Base-by-base conservation (phyloP, 306 rosid species). In the Rosa rugosa region DNA sequence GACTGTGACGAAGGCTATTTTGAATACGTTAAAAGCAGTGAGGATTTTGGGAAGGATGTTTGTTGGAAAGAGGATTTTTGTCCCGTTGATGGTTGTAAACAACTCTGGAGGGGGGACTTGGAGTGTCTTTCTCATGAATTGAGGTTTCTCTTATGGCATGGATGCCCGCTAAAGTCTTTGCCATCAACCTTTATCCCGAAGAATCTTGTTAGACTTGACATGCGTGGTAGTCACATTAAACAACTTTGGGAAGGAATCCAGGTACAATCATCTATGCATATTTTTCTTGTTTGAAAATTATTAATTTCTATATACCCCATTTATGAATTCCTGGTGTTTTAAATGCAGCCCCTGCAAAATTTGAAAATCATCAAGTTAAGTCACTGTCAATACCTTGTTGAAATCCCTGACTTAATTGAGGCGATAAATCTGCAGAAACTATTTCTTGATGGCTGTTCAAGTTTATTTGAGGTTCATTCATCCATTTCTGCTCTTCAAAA, bases 171-270 rank as follows among this genome's bases (percentile, higher is more conserved):
- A 13, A 41, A 79, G n/a, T 59, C 6, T 49, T 47, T 83, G 11
- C 36, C 74, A 3, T 9, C 40, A 6, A 14, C 38, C 3, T 60
- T 60, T 40, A 72, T 34, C 36, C 77, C 47, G 16, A 3, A 36
- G 42, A 75, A 79, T 68, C 83, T 83, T 41, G 75, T 79, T 59
- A 34, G 11, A 18, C 69, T 83, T 79, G 25, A 38, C 45, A 69
- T 83, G 83, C 62, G 7, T 8, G 0, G 8, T 8, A 65, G 80
- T 47, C 36, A 9, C 13, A 41, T 76, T 34, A 6, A 20, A 20
- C 38, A 34, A 64, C 72, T 76, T 34, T 76, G 72, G 62, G 23
- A 65, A 5, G 80, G 47, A 56, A 36, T 11, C 6, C 40, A 34
- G 41, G 72, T 63, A 1, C 14, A 6, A 56, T 49, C 7, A 27